Evolutionary conservation across 371 early-diverging fungal species (phyloP), one percentile per base, ranked within the genome.

Genomic region (Mortierella sp.): DNA sequence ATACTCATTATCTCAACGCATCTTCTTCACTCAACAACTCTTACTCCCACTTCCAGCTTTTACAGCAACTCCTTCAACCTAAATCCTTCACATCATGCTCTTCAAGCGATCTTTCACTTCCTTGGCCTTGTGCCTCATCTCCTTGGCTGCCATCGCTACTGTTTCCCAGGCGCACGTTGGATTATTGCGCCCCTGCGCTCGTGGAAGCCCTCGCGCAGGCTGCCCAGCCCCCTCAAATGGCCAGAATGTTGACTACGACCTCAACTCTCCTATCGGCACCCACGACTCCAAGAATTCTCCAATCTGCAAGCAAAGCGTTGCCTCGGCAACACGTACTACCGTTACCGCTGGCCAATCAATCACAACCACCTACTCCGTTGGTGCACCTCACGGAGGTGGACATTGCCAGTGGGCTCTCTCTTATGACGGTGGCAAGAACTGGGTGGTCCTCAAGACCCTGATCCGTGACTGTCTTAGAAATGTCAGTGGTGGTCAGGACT

Each of bases 391-490:
- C 64, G 78, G 83, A 43, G 92, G 91, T 54, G 92, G 92, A 37
- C 90, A 89, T 70, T 92, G 93, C 65, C 89, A 91, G 70, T 91
- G 91, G 75, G 84, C 92, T 1, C 60, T 93, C 6, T 89, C 90
- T 0, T 89, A 88, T 49, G 90, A 93, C 70, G 83, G 79, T 35
- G 91, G 86, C n/a, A 75, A 83, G 24, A 86, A 75, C 8, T 92
- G 85, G 67, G 90, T 90, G 18, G 92, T 90, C 8, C 37, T 92
- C 52, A 75, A 90, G 37, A 86, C 86, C 20, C 79, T 86, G 51
- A 62, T 88, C 35, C 72, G 84, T 20, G 70, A 83, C 28, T 91
- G 89, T 37, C 43, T 70, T 6, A 20, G 22, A 8, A 59, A 22
- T 20, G 20, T 49, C 14, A 35, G n/a, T 8, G 70, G 70, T 0